Evolutionary conservation across 345 rosid species (phyloP).

Genomic region (Populus alba): DNA sequence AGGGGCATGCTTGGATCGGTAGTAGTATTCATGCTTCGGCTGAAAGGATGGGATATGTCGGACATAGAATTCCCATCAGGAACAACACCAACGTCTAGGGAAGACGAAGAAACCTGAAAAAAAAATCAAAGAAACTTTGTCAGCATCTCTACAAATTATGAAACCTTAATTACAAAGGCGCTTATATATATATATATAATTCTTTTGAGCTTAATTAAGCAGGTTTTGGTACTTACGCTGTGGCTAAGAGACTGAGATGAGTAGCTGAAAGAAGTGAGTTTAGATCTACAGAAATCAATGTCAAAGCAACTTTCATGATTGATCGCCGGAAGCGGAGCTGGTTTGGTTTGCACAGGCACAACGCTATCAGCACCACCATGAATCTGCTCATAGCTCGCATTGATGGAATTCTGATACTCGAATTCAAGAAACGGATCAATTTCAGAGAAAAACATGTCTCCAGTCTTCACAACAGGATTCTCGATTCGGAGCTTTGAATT

Average conservation of each 20-base stretch:
- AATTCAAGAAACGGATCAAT: conserved; percentile 31
- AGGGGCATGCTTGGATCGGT: background rate
- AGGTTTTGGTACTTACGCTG: conserved; percentile 22
- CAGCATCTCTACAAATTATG: background rate
- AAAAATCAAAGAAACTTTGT: background rate
- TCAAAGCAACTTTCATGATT: conserved; percentile 21
- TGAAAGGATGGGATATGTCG: conserved; percentile 26
- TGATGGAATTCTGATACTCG: conserved; percentile 13
- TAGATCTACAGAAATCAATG: conserved; percentile 31
- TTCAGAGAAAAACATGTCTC: conserved; percentile 18
- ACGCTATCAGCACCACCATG: conserved; percentile 21
- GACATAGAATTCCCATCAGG: conserved; percentile 34
- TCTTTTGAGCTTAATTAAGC: background rate
- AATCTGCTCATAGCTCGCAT: background rate
- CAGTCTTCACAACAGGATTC: conserved; percentile 11
- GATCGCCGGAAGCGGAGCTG: background rate
- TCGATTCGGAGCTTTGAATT: background rate
- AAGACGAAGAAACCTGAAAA: conserved; percentile 40
- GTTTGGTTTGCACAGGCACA: conserved; percentile 34
- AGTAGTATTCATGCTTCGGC: background rate
- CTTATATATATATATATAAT: background rate
- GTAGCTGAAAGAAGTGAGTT: conserved; percentile 31
- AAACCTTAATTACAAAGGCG: too few relatives aligned
- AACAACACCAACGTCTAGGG: conserved; percentile 41
- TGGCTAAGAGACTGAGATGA: conserved; percentile 35